Conservation (phyloP, 306 rosid species). For the Boehmeria nivea region DNA sequence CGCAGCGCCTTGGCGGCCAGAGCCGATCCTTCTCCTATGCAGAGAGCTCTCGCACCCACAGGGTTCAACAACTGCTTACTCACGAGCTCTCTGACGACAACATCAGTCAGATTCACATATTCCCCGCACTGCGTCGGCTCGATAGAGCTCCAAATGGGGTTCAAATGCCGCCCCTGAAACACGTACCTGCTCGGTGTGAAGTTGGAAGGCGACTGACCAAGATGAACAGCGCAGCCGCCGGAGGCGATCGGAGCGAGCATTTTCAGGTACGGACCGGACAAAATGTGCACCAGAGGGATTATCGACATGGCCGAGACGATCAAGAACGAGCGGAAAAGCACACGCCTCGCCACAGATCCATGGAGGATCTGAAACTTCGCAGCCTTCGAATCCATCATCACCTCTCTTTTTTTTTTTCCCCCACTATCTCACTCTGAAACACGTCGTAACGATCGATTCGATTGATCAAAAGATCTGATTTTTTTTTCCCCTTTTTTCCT, state of each 20-base stretch:
- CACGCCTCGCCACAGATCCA: slow-evolving; percentile 45
- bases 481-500: not conserved
- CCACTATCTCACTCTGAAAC: slow-evolving; percentile 10
- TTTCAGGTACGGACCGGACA: slow-evolving; percentile 38
- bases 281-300: slow-evolving; percentile 45
- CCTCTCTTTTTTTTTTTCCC: not conserved
- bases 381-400: slow-evolving; percentile 42
- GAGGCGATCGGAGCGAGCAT: slow-evolving; percentile 36
- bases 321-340: slow-evolving; percentile 49
- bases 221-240: slow-evolving; percentile 33
- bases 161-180: slow-evolving; percentile 46
- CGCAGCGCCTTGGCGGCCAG: slow-evolving; percentile 38
- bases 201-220: slow-evolving; percentile 9
- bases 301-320: slow-evolving; percentile 53
- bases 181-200: slow-evolving; percentile 33
- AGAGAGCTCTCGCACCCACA: slow-evolving; percentile 40
- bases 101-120: slow-evolving; percentile 38
- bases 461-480: not conserved
- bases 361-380: slow-evolving; percentile 37
- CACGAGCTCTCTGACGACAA: slow-evolving; percentile 41
- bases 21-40: slow-evolving; percentile 60
- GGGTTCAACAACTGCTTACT: slow-evolving; percentile 34
- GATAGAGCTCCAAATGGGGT: slow-evolving; percentile 51
- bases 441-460: too few relatives aligned
- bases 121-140: slow-evolving; percentile 38